Conservation (phyloP, 768 basidiomycete species). For the Calocybe cyanea region DNA sequence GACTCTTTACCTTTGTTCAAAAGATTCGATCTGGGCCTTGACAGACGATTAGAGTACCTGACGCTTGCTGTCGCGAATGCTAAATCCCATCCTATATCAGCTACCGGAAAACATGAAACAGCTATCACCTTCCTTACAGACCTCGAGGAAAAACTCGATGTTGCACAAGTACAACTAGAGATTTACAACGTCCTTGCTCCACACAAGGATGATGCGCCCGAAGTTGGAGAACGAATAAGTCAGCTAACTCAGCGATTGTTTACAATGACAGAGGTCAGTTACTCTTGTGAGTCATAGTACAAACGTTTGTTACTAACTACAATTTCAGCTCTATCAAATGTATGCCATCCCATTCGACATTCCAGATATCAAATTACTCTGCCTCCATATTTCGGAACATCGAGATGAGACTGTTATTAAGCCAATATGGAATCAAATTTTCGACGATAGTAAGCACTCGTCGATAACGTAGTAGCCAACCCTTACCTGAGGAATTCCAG, state of each 20-base stretch:
- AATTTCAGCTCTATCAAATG: constrained; percentile 71
- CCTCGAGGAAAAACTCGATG: constrained; percentile 94
- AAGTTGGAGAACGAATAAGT: constrained; percentile 60
- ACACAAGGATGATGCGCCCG: constrained; percentile 56
- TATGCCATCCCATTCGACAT: constrained; percentile 88
- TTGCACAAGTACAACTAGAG: constrained; percentile 95
- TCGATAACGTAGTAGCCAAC: not conserved
- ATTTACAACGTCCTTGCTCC: constrained; percentile 67
- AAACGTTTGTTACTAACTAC: constrained; percentile 6
- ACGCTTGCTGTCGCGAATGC: constrained; percentile 94
- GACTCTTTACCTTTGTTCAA: not conserved
- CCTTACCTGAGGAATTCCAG: constrained; percentile 27
- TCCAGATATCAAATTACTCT: constrained; percentile 79
- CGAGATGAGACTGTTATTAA: constrained; percentile 77
- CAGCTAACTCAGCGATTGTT: constrained; percentile 59
- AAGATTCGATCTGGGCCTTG: constrained; percentile 67
- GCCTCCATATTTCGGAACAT: constrained; percentile 92
- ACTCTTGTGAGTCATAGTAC: constrained; percentile 1
- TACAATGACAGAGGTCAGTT: constrained; percentile 76
- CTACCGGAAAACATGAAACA: constrained; percentile 74
- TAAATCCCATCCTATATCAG: constrained; percentile 86
- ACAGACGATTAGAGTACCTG: constrained; percentile 83
- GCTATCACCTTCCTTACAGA: constrained; percentile 95
- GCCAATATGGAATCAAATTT: constrained; percentile 86
- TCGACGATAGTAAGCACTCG: constrained; percentile 62